These are phyloP conservation scores for Phytophthora ramorum DNA, from an alignment of 352 stramenopile genomes.

Conservation along the genomic window DNA sequence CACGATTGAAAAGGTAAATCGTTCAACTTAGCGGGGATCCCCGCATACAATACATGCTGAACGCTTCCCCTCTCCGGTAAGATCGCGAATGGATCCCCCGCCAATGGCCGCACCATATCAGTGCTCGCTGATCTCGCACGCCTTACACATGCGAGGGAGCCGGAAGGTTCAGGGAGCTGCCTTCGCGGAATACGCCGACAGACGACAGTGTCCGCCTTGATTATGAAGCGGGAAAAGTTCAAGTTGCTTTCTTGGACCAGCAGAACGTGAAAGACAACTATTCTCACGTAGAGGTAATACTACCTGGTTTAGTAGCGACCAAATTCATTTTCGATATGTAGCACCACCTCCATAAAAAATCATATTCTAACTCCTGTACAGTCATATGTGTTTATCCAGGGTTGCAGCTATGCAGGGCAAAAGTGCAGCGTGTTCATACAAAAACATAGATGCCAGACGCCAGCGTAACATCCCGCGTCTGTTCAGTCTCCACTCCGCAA, in stretches of 20 bases:
- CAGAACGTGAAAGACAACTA: background rate
- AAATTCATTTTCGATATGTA: no score
- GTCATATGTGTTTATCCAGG: background rate
- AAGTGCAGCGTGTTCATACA: background rate
- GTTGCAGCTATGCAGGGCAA: background rate
- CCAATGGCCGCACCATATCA: slow-evolving; percentile 4
- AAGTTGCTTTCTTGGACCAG: background rate
- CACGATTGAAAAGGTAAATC: background rate
- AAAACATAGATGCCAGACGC: background rate
- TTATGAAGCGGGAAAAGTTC: slow-evolving; percentile 2
- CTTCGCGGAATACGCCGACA: slow-evolving; percentile 5
- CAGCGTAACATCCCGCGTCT: slow-evolving; percentile 2
- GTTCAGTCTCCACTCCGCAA: slow-evolving; percentile 18
- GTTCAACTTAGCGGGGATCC: no score
- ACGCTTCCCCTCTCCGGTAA: slow-evolving; percentile 7
- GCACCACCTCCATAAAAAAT: no score
- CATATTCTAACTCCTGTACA: background rate
- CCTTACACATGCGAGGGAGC: slow-evolving; percentile 1
- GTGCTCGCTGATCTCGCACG: slow-evolving; percentile 19
- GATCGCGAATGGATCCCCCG: background rate
- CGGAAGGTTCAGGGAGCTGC: slow-evolving; percentile 23
- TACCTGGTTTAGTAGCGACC: no score
- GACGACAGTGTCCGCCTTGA: slow-evolving; percentile 4
- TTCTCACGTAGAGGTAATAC: background rate
- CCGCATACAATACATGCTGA: no score